Evolutionary conservation across 2,329 filamentous ascomycete genomes (phyloP).

Genomic region (Ascochyta pisi): DNA sequence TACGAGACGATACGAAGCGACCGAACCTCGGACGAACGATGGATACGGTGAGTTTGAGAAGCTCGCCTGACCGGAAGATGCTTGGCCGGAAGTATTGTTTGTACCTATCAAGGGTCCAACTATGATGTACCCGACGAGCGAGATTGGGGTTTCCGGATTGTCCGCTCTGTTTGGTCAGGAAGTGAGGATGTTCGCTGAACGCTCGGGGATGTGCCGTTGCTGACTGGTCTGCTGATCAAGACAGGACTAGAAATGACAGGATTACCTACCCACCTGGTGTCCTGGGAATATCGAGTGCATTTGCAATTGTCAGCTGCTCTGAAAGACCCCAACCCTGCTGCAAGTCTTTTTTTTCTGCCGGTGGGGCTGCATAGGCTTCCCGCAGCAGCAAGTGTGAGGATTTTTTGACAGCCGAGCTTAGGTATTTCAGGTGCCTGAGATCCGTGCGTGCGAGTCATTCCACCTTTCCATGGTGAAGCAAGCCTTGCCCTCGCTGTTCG

Average conservation of each 20-base stretch:
- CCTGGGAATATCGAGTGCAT: too few relatives aligned
- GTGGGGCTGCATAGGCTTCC: slow-evolving; percentile 16
- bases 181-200: slow-evolving; percentile 1
- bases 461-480: neutral
- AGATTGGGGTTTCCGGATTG: neutral
- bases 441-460: slow-evolving; percentile 10
- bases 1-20: neutral
- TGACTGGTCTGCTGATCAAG: slow-evolving; percentile 5
- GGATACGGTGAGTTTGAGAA: slow-evolving; percentile 8
- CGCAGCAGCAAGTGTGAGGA: slow-evolving; percentile 16
- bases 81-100: neutral
- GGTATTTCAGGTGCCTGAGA: neutral
- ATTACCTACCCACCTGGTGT: neutral
- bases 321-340: slow-evolving; percentile 6
- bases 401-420: slow-evolving; percentile 18
- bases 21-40: slow-evolving; percentile 15
- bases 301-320: slow-evolving; percentile 6
- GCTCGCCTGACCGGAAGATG: slow-evolving; percentile 5
- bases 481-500: slow-evolving; percentile 7
- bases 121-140: neutral
- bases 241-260: neutral
- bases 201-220: slow-evolving; percentile 5
- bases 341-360: slow-evolving; percentile 19
- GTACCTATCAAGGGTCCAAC: neutral
- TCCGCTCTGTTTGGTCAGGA: neutral